phyloP scores from a whole-genome alignment of 148 eudicot genomes.

The Vaccinium darrowii region DNA sequence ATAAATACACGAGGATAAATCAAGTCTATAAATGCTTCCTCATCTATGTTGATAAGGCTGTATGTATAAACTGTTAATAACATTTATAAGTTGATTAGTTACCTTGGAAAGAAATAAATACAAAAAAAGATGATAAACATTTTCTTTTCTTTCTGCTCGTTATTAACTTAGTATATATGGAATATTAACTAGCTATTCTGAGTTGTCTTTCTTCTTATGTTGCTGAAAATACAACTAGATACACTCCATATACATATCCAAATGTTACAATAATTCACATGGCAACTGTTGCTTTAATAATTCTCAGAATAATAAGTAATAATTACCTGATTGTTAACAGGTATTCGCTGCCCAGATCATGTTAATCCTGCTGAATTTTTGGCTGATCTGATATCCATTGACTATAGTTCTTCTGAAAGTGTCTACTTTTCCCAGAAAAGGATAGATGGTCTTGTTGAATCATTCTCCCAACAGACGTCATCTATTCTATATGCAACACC shows the following conservation, averaged over 20 bases:
- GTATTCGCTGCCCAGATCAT: conserved; percentile 83
- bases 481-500: conserved; percentile 64
- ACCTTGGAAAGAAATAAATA: background rate
- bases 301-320: conserved; percentile 15
- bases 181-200: background rate
- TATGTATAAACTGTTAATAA: background rate
- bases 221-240: background rate
- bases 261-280: background rate
- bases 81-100: background rate
- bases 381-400: conserved; percentile 96
- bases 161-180: background rate
- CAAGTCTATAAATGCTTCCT: background rate
- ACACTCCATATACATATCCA: background rate
- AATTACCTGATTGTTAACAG: conserved; percentile 39
- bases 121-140: background rate
- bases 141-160: background rate
- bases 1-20: background rate
- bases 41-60: background rate
- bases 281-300: background rate
- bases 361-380: conserved; percentile 97
- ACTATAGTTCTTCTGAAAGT: conserved; percentile 90
- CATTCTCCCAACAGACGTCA: conserved; percentile 63
- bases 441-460: conserved; percentile 77
- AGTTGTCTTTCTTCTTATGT: background rate
- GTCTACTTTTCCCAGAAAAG: conserved; percentile 75